Evolutionary conservation across 148 eudicot species (phyloP), one percentile per base, ranked within the genome.

Genomic region (Silene conica): DNA sequence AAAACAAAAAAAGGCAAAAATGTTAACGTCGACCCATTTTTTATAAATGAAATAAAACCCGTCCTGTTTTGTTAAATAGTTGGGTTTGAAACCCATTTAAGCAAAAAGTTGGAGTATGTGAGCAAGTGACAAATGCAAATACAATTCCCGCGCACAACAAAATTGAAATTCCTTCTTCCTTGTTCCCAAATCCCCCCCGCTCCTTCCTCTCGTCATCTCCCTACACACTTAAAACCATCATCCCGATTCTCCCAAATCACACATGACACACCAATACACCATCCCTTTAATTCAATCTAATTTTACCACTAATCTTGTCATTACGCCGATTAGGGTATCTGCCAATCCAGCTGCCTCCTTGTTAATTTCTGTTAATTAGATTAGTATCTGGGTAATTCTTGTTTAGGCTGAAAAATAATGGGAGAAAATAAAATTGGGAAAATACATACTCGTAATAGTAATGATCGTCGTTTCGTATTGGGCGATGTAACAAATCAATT

Each of bases 401-500:
- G 15, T 4, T 52, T 64, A 3, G 52, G 46, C 31, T 67, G 48
- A 10, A 31, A 59, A 34, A 31, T 11, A 16, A 89, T 86, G 94
- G 74, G 78, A 31, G 84, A 78, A 31, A 79, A 63, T 61, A 83
- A 78, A 70, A 52, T 76, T 77, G 80, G 77, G 19, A 82, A 77
- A 52, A 13, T 76, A 55, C 72, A 15, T 20, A 48, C n/a, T n/a
- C n/a, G n/a, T n/a, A n/a, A 10, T 3, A 48, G 25, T 25, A 72
- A 72, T 1, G 71, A 60, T 46, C 26, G 31, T 5, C 83, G 90
- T 64, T 68, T 74, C 6, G 83, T 61, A 15, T 70, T 92, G 26
- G 89, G 85, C 0, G 87, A 89, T 76, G 76, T 92, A 20, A 86
- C 89, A 0, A 92, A 92, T 81, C 85, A 79, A 59, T 38, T 73